Conservation (phyloP, 148 eudicot genomes). For the Dysphania ambrosioides region DNA sequence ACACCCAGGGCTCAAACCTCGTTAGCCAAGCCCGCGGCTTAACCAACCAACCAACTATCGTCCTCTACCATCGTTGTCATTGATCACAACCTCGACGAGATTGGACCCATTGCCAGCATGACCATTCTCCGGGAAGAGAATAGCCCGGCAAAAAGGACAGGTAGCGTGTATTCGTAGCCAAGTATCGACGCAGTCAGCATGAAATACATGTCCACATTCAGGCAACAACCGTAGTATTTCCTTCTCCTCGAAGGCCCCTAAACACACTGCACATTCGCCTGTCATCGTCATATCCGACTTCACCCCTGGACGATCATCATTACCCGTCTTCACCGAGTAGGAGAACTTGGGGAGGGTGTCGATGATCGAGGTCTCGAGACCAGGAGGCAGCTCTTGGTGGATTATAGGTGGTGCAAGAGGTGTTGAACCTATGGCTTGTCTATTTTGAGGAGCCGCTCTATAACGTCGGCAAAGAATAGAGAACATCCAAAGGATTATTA, state of each 20-base stretch:
- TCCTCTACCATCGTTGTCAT: slow-evolving; percentile 3
- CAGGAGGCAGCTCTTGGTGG: slow-evolving; percentile 18
- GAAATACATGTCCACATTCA: slow-evolving; percentile 28
- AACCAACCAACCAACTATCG: neutral
- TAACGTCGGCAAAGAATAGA: slow-evolving; percentile 18
- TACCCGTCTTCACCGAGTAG: neutral
- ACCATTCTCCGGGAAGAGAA: neutral
- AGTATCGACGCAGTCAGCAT: slow-evolving; percentile 19
- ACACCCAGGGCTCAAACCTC: neutral
- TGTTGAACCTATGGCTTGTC: slow-evolving; percentile 2
- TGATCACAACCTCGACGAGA: slow-evolving; percentile 16
- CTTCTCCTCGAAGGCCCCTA: slow-evolving; percentile 22
- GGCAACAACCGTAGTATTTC: slow-evolving; percentile 23
- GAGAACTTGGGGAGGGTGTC: slow-evolving; percentile 26
- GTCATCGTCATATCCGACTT: slow-evolving; percentile 1
- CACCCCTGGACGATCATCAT: neutral
- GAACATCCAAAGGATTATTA: slow-evolving; percentile 22
- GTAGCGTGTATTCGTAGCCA: slow-evolving; percentile 24
- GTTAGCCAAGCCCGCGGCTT: neutral
- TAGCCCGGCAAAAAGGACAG: slow-evolving; percentile 30
- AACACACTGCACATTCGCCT: slow-evolving; percentile 24
- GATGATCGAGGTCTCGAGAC: slow-evolving; percentile 20
- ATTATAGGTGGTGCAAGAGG: neutral
- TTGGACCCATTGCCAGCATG: neutral
- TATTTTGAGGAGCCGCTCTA: neutral